phyloP scores from a whole-genome alignment of 306 rosid genomes.

The Corylus americana region DNA sequence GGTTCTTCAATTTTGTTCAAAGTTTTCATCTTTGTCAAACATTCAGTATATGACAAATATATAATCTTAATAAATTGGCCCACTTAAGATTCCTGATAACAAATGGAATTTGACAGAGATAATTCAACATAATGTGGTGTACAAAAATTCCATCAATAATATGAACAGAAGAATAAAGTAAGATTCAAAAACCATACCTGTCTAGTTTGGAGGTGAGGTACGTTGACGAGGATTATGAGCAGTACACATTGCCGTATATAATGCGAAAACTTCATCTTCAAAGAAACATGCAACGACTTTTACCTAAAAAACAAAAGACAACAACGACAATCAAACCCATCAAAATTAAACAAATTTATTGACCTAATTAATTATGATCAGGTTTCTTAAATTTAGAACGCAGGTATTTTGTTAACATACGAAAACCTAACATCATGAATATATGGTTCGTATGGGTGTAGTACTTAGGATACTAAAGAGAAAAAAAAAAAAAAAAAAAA shows the following conservation, averaged over 20 bases:
- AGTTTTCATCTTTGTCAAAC: not conserved
- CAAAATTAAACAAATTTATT: too few species aligned
- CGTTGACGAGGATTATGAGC: constrained; percentile 43
- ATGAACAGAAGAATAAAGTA: not conserved
- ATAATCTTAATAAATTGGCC: not conserved
- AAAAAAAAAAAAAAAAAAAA: too few species aligned
- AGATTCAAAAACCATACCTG: constrained; percentile 38
- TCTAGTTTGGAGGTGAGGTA: constrained; percentile 38
- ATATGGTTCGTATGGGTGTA: too few species aligned
- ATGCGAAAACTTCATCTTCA: too few species aligned
- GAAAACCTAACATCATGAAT: too few species aligned
- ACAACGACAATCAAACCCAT: too few species aligned
- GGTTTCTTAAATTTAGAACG: too few species aligned
- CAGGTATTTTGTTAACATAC: too few species aligned
- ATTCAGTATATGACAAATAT: not conserved
- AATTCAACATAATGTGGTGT: not conserved
- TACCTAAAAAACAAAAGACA: too few species aligned
- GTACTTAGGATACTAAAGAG: too few species aligned
- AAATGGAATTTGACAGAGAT: not conserved
- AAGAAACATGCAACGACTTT: too few species aligned
- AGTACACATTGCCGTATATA: not conserved
- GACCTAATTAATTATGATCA: too few species aligned
- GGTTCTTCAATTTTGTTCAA: not conserved
- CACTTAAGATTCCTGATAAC: not conserved
- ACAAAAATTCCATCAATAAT: not conserved